Evolutionary conservation across 495 filamentous ascomycete genomes (phyloP).

Genomic region (Aspergillus nidulans): DNA sequence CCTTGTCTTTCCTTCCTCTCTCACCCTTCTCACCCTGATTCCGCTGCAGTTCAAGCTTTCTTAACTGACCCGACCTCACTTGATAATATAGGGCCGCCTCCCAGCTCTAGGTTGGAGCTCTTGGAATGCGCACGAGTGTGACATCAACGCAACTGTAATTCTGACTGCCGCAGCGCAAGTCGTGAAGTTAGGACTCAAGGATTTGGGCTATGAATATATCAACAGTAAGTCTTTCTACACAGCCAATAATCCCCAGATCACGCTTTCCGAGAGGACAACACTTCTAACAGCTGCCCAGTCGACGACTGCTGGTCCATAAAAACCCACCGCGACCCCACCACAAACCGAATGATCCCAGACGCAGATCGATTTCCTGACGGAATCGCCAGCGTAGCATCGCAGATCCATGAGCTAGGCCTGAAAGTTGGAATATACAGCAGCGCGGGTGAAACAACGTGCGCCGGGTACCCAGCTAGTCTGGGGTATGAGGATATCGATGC

Average conservation of each 20-base stretch:
- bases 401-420: slow-evolving; percentile 56
- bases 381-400: slow-evolving; percentile 52
- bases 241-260: too few species aligned
- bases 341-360: slow-evolving; percentile 50
- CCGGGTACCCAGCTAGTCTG: slow-evolving; percentile 55
- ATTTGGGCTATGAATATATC: not conserved
- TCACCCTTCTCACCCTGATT: not conserved
- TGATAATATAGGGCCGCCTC: not conserved
- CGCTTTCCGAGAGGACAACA: too few species aligned
- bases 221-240: not conserved
- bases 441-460: slow-evolving; percentile 58
- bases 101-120: slow-evolving; percentile 60
- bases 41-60: not conserved
- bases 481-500: slow-evolving; percentile 62
- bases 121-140: slow-evolving; percentile 57
- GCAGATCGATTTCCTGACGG: slow-evolving; percentile 57
- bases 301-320: too few species aligned
- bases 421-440: slow-evolving; percentile 64
- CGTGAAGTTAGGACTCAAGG: not conserved
- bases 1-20: not conserved
- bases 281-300: not conserved
- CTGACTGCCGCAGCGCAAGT: slow-evolving; percentile 14
- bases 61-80: not conserved
- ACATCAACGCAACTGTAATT: slow-evolving; percentile 50
- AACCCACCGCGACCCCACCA: slow-evolving; percentile 36